Evolutionary conservation across 805 yeast species (phyloP), one percentile per base, ranked within the genome.

Genomic region (Yamadazyma insecticola): DNA sequence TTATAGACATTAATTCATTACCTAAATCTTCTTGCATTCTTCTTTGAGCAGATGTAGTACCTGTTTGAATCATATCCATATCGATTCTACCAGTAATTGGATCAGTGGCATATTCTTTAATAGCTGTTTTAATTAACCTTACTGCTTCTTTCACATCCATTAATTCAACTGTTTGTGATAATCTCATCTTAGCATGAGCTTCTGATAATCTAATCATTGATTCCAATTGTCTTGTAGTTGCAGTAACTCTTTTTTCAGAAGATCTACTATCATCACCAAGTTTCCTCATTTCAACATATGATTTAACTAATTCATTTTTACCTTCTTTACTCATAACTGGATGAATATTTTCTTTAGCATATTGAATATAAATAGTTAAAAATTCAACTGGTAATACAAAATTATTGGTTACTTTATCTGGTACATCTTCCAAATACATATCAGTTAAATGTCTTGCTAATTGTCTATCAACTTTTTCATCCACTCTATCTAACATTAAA

Each of bases 21-120:
- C 75, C 67, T 41, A 85, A 64, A 50, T 84, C 95, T 42, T 81
- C 86, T 45, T 78, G 81, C 53, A 80, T 55, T 46, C 78, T 72
- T 56, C 96, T 71, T 55, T 89, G 95, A 3, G 90, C 85, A 2
- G 85, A 72, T 0, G 96, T 84, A 28, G 89, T 88, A 28, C 97
- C 98, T 0, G 97, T 92, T 61, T 90, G 97, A 17, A 92, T 89
- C 53, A 92, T 68, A 55, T 88, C 96, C 96, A 92, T 88, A 54
- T 92, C 98, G 44, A 92, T 92, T 48, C 92, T 76, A 18, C 99
- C 99, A 0, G 98, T 90, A 21, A 81, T 67, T 15, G 98, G 98
- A 62, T 92, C 99, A 3, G 96, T 92, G 11, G 99, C 99, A 55
- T 92, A 92, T 43, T 92, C 97, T 55, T 92, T 92, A 43, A 92